Evolutionary conservation across 495 filamentous ascomycete species (phyloP), one percentile per base, ranked within the genome.

Genomic region (Elasticomyces elasticus): DNA sequence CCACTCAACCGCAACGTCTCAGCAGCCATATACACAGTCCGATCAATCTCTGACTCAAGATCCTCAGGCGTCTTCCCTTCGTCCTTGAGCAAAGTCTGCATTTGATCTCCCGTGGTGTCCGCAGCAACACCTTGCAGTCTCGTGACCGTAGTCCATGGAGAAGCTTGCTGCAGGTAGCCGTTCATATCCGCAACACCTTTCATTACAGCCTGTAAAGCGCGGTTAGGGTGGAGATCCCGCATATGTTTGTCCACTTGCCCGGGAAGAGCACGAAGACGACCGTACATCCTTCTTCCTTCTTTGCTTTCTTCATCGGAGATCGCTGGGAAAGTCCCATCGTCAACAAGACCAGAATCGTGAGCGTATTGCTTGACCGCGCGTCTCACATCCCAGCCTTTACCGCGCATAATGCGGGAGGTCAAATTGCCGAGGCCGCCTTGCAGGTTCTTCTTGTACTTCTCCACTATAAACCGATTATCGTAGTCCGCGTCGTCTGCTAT

Each of bases 1-100:
- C 83, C 88, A 2, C 72, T 69, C 30, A 96, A 78, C 20, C 92
- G 83, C 38, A 96, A 65, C n/a, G 82, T 78, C 65, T 98, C 92
- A 1, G 81, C 79, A 48, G 75, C 73, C 30, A 85, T 73, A 65
- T 79, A 95, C 38, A 98, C 69, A 37, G 76, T 72, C 51, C 71
- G 65, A 53, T 78, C 69, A 13, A 73, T 55, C 23, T 77, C 62
- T 4, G 51, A 54, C 23, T 44, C 31, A 10, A 57, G 12, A 4
- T 27, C 19, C 25, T 35, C 31, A 15, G 33, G 38, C 3, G 43
- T 13, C 13, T 52, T n/a, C 12, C 31, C n/a, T n/a, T n/a, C 53
- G 45, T 10, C 17, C 22, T 40, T 5, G 5, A 50, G 15, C 23
- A 24, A 5, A 15, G 52, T 23, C 7, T 27, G 31, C 10, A 56